A percentile compares a stretch with the other conserved stretches of the same genome.
Conservation (phyloP, 2,329 filamentous ascomycete genomes). For the Aspergillus piperis region DNA sequence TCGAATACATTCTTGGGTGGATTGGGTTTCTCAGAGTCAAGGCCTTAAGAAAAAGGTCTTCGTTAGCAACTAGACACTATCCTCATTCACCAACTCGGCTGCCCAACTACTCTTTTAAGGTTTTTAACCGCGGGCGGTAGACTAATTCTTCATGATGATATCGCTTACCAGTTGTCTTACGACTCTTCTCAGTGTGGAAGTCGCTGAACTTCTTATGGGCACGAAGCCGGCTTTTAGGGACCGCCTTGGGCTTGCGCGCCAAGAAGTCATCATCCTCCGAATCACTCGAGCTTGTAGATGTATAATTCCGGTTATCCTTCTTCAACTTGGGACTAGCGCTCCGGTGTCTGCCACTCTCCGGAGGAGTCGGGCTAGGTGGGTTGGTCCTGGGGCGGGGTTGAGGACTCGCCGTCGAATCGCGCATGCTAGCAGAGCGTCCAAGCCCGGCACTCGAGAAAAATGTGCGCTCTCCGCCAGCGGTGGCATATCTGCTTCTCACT, state of each 20-base stretch:
- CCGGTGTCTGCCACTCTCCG: constrained; percentile 38
- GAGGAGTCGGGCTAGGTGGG: constrained; percentile 36
- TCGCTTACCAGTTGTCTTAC: constrained; percentile 35
- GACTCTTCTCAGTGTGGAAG: constrained; percentile 26
- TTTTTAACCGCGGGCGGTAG: not conserved
- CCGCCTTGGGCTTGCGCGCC: constrained; percentile 42
- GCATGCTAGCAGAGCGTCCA: constrained; percentile 55
- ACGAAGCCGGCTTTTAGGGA: constrained; percentile 42
- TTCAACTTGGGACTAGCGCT: constrained; percentile 48
- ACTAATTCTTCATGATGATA: constrained; percentile 9
- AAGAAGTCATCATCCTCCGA: constrained; percentile 33
- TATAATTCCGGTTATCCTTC: constrained; percentile 33
- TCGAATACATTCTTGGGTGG: constrained; percentile 14
- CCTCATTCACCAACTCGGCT: not conserved
- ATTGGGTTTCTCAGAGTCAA: constrained; percentile 29
- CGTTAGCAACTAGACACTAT: constrained; percentile 27
- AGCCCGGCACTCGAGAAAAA: constrained; percentile 55
- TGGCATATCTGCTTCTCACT: constrained; percentile 57
- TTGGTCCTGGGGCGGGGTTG: constrained; percentile 38
- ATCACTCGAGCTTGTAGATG: constrained; percentile 45
- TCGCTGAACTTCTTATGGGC: constrained; percentile 33
- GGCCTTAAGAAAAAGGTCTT: constrained; percentile 28
- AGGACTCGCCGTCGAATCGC: constrained; percentile 49
- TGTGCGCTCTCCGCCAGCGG: constrained; percentile 57
- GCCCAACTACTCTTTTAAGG: not conserved